phyloP scores from a whole-genome alignment of 2,329 filamentous ascomycete genomes.

The Clonostachys solani region DNA sequence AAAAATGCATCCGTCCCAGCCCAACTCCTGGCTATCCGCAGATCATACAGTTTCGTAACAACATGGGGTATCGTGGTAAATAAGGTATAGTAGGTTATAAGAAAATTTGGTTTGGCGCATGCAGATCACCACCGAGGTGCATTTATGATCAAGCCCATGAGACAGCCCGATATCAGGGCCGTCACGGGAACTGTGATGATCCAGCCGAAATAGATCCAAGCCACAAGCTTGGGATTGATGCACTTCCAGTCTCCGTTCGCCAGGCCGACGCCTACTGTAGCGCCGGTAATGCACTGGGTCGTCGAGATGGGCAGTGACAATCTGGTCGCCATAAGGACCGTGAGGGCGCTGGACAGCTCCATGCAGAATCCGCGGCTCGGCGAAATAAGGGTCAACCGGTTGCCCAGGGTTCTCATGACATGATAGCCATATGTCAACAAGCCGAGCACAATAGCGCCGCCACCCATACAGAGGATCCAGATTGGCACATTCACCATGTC shows the following conservation, averaged over 20 bases:
- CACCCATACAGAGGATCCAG: conserved; percentile 45
- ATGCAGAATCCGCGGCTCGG: conserved; percentile 47
- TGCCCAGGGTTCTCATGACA: conserved; percentile 54
- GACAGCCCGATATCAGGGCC: conserved; percentile 40
- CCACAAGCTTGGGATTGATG: conserved; percentile 43
- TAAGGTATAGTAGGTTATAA: no score
- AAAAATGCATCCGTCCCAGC: no score
- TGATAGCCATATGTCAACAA: conserved; percentile 60
- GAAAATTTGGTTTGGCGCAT: no score
- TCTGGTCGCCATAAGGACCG: conserved; percentile 49
- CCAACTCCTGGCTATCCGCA: no score
- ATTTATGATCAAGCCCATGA: conserved; percentile 52
- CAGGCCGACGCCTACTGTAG: conserved; percentile 45
- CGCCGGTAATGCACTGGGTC: conserved; percentile 48
- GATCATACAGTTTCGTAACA: no score
- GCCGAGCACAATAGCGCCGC: conserved; percentile 46
- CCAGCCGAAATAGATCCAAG: conserved; percentile 44
- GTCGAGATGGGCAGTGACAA: conserved; percentile 45
- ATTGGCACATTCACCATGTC: conserved; percentile 35
- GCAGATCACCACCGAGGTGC: conserved; percentile 27
- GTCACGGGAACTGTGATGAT: conserved; percentile 45
- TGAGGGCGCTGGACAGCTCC: conserved; percentile 46
- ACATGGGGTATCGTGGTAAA: no score
- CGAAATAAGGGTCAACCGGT: conserved; percentile 50
- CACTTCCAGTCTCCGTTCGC: conserved; percentile 42